Base-by-base conservation (phyloP, 192 early-diverging fungal genomes). In the Lunasporangiospora selenospora region DNA sequence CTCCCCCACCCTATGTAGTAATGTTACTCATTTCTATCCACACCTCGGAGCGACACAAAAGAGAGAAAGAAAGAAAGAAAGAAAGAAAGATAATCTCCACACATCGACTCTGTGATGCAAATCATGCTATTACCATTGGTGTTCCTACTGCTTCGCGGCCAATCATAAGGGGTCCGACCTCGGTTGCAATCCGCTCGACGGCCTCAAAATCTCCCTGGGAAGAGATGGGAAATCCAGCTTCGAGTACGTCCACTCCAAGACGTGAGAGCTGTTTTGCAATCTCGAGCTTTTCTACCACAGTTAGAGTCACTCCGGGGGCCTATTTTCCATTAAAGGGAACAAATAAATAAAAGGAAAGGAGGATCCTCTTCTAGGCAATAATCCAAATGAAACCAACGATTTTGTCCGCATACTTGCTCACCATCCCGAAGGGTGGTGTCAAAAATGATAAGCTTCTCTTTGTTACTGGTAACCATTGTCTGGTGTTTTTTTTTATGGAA, bases 401-500 rank as follows among this genome's bases (percentile, higher is more conserved):
- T n/a, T n/a, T n/a, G n/a, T 6, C 24, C 29, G 31, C 38, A 19
- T 80, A 90, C 91, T 87, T 93, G 95, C 76, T 98, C 97, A 47
- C 97, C 97, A 70, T 98, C 97, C 62, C 97, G 89, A 24, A 98
- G 90, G 39, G 95, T 94, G 6, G 97, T 98, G 71, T 98, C 95
- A 65, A 97, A 97, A 59, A 98, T 88, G 62, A 96, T 92, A 5
- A 97, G 83, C 76, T 92, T 93, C 23, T 92, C 80, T 75, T 91
- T 82, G 45, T 66, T n/a, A n/a, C n/a, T n/a, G n/a, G n/a, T n/a
- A n/a, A n/a, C n/a, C n/a, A n/a, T n/a, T n/a, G n/a, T n/a, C n/a
- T n/a, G n/a, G n/a, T n/a, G n/a, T n/a, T n/a, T n/a, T n/a, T n/a
- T n/a, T n/a, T n/a, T n/a, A n/a, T n/a, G n/a, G n/a, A n/a, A n/a